These are phyloP conservation scores for Pythium utonaiense DNA, from an alignment of 352 stramenopile genomes.

Conservation along the genomic window DNA sequence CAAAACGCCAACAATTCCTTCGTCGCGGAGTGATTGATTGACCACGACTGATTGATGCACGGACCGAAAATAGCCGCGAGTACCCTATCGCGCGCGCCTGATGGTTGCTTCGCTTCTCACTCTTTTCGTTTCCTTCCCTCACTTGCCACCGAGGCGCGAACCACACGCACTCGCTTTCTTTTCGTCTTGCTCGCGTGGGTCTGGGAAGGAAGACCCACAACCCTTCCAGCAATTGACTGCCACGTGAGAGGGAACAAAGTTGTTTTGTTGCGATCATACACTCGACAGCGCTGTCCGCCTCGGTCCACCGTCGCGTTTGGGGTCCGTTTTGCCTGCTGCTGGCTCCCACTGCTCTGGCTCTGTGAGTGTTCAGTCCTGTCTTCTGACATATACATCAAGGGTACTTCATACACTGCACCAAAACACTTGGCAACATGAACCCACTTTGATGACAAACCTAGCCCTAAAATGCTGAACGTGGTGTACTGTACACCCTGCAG, in stretches of 20 bases:
- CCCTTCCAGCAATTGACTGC: constrained; percentile 1
- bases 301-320: background rate
- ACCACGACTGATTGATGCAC: background rate
- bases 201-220: background rate
- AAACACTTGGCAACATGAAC: background rate
- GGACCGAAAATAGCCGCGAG: background rate
- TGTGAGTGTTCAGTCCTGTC: background rate
- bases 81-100: background rate
- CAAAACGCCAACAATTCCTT: constrained; percentile 3
- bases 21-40: background rate
- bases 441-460: background rate
- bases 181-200: background rate
- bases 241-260: background rate
- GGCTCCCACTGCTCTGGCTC: background rate
- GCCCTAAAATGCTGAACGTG: background rate
- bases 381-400: background rate
- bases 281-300: background rate
- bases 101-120: background rate
- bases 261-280: constrained; percentile 2
- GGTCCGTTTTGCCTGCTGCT: background rate
- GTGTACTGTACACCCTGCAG: background rate
- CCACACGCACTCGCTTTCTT: too few relatives aligned
- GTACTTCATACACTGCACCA: background rate
- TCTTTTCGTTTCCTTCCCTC: background rate
- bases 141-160: background rate